Evolutionary conservation across 2,329 filamentous ascomycete species (phyloP).

Genomic region (Orbilia oligospora): DNA sequence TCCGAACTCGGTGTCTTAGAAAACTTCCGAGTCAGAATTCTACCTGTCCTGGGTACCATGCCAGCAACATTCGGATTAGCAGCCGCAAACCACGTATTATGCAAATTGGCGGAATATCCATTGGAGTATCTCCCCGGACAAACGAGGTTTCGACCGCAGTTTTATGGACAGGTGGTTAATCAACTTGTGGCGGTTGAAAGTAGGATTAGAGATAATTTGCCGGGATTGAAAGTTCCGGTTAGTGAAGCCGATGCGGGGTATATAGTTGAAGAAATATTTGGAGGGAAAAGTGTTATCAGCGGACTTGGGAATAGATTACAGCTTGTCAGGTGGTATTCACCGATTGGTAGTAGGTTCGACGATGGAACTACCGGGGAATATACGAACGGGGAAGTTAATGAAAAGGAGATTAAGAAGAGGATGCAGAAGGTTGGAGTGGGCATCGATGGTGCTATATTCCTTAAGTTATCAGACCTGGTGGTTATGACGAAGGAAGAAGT

Average conservation of each 20-base stretch:
- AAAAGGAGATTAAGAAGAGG: conserved; percentile 80
- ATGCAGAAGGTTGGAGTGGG: conserved; percentile 77
- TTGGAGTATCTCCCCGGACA: conserved; percentile 86
- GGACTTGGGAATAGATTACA: conserved; percentile 84
- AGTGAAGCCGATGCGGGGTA: conserved; percentile 87
- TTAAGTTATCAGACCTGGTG: conserved; percentile 74
- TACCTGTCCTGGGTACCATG: conserved; percentile 97
- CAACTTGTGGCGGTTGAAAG: conserved; percentile 80
- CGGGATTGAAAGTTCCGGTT: conserved; percentile 84
- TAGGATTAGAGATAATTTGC: conserved; percentile 74
- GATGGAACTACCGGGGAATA: conserved; percentile 74
- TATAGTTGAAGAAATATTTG: conserved; percentile 88
- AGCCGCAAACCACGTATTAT: conserved; percentile 91
- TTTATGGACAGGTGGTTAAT: conserved; percentile 87
- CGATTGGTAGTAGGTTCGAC: conserved; percentile 66
- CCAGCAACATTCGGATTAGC: conserved; percentile 95
- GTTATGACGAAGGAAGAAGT: conserved; percentile 96
- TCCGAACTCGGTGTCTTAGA: conserved; percentile 78
- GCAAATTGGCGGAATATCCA: conserved; percentile 85
- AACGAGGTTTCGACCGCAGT: conserved; percentile 79
- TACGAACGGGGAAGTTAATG: conserved; percentile 70
- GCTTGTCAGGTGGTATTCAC: conserved; percentile 79
- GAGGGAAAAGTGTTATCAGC: conserved; percentile 84
- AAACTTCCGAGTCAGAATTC: conserved; percentile 93
- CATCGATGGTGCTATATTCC: conserved; percentile 41